Base-by-base conservation (phyloP, 192 early-diverging fungal genomes). In the Coemansia sp. region DNA sequence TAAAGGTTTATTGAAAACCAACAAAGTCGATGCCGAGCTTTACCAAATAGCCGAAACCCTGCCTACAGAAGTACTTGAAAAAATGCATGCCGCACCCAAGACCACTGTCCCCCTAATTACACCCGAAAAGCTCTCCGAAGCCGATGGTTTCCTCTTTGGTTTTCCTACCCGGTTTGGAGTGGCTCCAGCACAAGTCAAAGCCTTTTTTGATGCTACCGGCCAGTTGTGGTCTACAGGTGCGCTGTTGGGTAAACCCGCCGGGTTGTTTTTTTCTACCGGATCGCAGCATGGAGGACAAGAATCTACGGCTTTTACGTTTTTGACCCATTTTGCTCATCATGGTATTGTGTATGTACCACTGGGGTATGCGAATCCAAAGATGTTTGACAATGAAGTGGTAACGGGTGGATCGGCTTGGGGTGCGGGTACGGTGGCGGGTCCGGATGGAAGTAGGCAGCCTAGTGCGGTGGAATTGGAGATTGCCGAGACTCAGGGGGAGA, bases 11-110 rank as follows among this genome's bases (percentile, higher is more conserved):
- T 69, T 87, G 40, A 82, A 76, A 31, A 50, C 61, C 40, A 70
- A 67, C 31, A 18, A 52, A 29, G 82, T 71, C 42, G 82, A 87
- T 17, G 86, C 76, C 40, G 80, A 71, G 65, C 55, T 87, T 17
- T 86, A 72, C 61, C 83, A 77, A 63, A 77, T 89, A 18, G 32
- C 67, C 54, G 88, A 89, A 59, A 89, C 88, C 2, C 84, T 89
- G 12, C 56, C 76, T 18, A 33, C 60, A n/a, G 86, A 88, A 20
- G 80, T 87, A 18, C 69, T 88, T 14, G 80, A 73, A 55, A 89
- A 88, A 68, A 85, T 91, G 84, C 75, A 87, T 60, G 86, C 87
- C n/a, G 33, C 74, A 8, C 72, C 76, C 48, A 80, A 77, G 68
- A 32, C 59, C 51, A 71, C 82, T 20, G 59, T 88, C 18, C 86